Base-by-base conservation (phyloP, 306 rosid genomes). In the Quercus alba region DNA sequence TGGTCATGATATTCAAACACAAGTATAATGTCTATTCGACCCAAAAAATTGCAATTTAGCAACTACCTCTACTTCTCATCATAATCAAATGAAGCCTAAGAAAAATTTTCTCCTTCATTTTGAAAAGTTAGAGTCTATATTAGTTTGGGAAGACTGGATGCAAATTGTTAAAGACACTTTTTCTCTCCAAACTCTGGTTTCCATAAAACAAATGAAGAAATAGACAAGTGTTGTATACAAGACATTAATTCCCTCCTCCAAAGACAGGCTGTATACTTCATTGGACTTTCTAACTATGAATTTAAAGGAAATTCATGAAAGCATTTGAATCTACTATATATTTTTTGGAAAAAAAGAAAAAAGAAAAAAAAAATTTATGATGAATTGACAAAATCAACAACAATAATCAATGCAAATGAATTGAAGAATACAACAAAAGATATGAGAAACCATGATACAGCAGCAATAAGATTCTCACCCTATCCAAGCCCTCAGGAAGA, bases 401-500 rank as follows among this genome's bases (percentile, higher is more conserved):
- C 26, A 67, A 20, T 67, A 49, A 67, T 18, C 11, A 63, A 28
- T 63, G 41, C 15, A 26, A 56, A 54, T 6, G 56, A n/a, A 49
- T 20, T 4, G 57, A 72, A 12, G 20, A 25, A 49, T 72, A 15
- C 35, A 66, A 20, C 2, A 52, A 33, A 67, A 67, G 20, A 51
- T 1, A 73, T 21, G 41, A 35, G 56, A 74, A 62, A 67, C 57
- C 56, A 25, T 72, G 80, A 49, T 26, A 62, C 76, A 72, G 44
- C 70, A 78, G 66, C 41, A 74, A 52, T 77, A 81, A 77, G 57
- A 30, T 62, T 30, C 87, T 87, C 86, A 94, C 98, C 91, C 87
- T 78, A 84, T 94, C 98, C 86, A 94, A 84, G 78, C 97, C 98
- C 58, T 87, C 93, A 1, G 98, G 98, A 82, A 94, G 94, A 33